A percentile compares a stretch with the other conserved stretches of the same genome.
Conservation (phyloP, 768 basidiomycete genomes). For the Naganishia antarctica region DNA sequence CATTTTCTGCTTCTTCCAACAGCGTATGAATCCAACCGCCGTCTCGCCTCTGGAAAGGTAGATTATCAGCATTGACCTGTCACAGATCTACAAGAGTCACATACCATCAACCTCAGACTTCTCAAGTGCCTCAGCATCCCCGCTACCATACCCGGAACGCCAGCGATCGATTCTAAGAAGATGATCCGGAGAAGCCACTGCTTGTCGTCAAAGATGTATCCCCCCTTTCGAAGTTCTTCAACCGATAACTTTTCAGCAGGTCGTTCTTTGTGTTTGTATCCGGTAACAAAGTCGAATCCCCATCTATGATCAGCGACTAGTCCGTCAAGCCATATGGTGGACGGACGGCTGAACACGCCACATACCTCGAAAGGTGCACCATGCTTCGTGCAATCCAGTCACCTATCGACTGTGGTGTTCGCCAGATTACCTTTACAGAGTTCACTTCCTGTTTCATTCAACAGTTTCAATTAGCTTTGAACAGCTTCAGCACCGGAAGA, state of each 20-base stretch:
- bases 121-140: conserved; percentile 68
- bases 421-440: conserved; percentile 63
- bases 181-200: conserved; percentile 66
- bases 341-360: conserved; percentile 5
- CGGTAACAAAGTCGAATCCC: conserved; percentile 76
- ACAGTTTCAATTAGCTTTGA: conserved; percentile 22
- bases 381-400: conserved; percentile 70
- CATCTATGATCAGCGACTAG: too few species aligned
- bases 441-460: conserved; percentile 36
- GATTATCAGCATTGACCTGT: neutral
- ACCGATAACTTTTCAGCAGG: conserved; percentile 39
- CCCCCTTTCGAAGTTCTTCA: conserved; percentile 65
- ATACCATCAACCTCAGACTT: conserved; percentile 80
- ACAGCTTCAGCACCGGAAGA: neutral
- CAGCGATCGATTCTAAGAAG: conserved; percentile 83
- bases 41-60: conserved; percentile 56
- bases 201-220: conserved; percentile 66
- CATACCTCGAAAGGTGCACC: conserved; percentile 53
- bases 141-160: conserved; percentile 83
- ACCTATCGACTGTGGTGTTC: conserved; percentile 59
- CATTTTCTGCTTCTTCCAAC: conserved; percentile 91
- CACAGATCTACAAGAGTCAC: conserved; percentile 20
- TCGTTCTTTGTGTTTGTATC: conserved; percentile 59
- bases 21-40: conserved; percentile 85
- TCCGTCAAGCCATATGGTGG: too few species aligned